These are phyloP conservation scores for Amoebophrya sp. DNA, from an alignment of 169 alveolate genomes.

Conservation along the genomic window DNA sequence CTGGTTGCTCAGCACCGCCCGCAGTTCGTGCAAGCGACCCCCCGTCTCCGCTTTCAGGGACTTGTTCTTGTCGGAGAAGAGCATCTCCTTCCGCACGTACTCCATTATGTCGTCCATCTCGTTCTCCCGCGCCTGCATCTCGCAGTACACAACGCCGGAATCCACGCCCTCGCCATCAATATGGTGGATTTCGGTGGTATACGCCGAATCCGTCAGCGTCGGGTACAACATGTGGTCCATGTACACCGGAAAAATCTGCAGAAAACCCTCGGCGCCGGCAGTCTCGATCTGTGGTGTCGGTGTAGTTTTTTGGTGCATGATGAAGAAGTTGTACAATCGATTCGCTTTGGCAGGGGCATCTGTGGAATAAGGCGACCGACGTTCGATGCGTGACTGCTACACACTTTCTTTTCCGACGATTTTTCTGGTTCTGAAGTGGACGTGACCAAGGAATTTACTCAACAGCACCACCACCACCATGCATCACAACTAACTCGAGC, in stretches of 20 bases:
- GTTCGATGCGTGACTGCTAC: slow-evolving; percentile 6
- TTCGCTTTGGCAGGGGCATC: neutral
- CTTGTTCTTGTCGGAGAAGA: too few relatives aligned
- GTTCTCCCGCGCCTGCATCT: too few relatives aligned
- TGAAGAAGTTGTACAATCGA: neutral
- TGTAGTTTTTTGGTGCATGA: neutral
- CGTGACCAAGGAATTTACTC: neutral
- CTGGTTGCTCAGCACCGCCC: too few relatives aligned
- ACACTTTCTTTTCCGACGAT: neutral
- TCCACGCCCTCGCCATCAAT: slow-evolving; percentile 47
- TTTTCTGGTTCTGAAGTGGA: neutral
- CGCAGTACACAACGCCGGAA: slow-evolving; percentile 53
- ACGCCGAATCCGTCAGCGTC: slow-evolving; percentile 48
- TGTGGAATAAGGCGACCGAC: neutral
- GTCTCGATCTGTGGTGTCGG: slow-evolving; percentile 48
- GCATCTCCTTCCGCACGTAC: too few relatives aligned
- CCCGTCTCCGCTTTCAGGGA: too few relatives aligned
- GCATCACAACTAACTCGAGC: neutral
- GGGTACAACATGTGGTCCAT: slow-evolving; percentile 61
- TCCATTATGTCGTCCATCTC: too few relatives aligned
- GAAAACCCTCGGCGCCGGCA: slow-evolving; percentile 63
- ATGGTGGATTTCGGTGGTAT: slow-evolving; percentile 64
- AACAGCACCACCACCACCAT: neutral
- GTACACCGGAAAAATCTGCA: slow-evolving; percentile 59
- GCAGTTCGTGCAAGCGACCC: too few relatives aligned